These are phyloP conservation scores for Penicillium psychrosexuale DNA, from an alignment of 2,329 filamentous ascomycete genomes.

Conservation along the genomic window DNA sequence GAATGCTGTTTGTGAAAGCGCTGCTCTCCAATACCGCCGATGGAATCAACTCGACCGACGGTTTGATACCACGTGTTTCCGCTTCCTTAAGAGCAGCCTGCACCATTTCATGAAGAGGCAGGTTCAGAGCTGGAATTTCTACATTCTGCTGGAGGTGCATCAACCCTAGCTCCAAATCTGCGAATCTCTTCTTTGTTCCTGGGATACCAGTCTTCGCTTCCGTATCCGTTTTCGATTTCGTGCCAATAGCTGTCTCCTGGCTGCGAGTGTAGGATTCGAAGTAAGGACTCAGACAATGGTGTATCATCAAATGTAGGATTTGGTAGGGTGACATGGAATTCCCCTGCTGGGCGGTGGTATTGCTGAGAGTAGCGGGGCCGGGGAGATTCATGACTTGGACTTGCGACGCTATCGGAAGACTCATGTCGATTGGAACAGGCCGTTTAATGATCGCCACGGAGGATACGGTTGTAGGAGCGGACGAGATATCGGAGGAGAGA, in stretches of 20 bases:
- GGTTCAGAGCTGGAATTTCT: conserved; percentile 87
- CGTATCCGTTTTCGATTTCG: conserved; percentile 73
- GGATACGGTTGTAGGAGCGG: conserved; percentile 71
- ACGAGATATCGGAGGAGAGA: conserved; percentile 74
- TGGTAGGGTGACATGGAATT: conserved; percentile 80
- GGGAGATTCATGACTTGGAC: conserved; percentile 92
- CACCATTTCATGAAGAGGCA: conserved; percentile 85
- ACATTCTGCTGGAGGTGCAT: conserved; percentile 95
- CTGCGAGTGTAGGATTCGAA: conserved; percentile 94
- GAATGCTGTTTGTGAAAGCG: conserved; percentile 86
- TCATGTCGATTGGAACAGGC: conserved; percentile 79
- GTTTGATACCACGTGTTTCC: conserved; percentile 61
- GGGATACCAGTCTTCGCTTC: conserved; percentile 93
- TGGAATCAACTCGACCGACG: conserved; percentile 76
- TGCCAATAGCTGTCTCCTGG: conserved; percentile 63
- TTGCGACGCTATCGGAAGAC: conserved; percentile 77
- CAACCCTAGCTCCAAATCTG: conserved; percentile 86
- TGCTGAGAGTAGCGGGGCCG: conserved; percentile 69
- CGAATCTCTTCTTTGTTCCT: conserved; percentile 95
- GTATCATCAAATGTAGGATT: conserved; percentile 85
- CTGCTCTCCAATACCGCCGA: conserved; percentile 77
- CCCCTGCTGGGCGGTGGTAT: conserved; percentile 65
- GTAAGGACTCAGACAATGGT: conserved; percentile 88
- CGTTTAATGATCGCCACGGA: conserved; percentile 90
- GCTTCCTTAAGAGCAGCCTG: conserved; percentile 81